These are phyloP conservation scores for Aspergillus cristatus DNA, from an alignment of 495 filamentous ascomycete species.

Conservation along the genomic window DNA sequence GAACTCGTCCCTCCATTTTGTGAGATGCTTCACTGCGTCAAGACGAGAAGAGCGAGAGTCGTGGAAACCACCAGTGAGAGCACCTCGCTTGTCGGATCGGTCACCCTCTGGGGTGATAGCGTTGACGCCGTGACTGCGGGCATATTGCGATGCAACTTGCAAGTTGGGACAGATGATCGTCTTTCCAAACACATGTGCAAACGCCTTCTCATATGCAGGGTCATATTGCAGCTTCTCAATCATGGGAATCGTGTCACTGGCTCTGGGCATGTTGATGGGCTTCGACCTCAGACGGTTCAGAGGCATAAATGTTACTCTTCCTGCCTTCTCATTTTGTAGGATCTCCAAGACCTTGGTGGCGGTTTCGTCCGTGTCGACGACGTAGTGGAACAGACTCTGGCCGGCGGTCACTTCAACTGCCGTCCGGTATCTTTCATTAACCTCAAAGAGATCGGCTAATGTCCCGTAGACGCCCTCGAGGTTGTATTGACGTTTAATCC, in stretches of 20 bases:
- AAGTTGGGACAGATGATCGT: conserved; percentile 91
- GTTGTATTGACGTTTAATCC: conserved; percentile 65
- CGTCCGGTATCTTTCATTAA: conserved; percentile 74
- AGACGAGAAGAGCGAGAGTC: conserved; percentile 75
- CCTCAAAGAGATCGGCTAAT: conserved; percentile 79
- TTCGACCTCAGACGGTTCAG: conserved; percentile 66
- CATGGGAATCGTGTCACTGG: conserved; percentile 78
- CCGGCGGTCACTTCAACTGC: conserved; percentile 92
- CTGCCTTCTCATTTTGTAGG: conserved; percentile 67
- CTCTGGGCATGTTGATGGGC: conserved; percentile 65
- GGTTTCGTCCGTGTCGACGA: conserved; percentile 87
- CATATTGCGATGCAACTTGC: conserved; percentile 75
- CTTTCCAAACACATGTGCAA: conserved; percentile 90
- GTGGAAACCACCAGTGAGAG: conserved; percentile 86
- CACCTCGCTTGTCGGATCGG: conserved; percentile 85
- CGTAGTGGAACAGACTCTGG: conserved; percentile 89
- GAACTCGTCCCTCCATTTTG: conserved; percentile 63
- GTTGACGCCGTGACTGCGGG: conserved; percentile 79
- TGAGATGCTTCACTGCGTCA: conserved; percentile 69
- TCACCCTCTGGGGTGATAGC: conserved; percentile 94
- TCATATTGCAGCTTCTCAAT: conserved; percentile 80
- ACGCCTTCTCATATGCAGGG: conserved; percentile 66
- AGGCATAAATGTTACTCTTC: conserved; percentile 94
- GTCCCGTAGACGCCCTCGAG: conserved; percentile 89
- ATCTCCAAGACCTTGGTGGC: conserved; percentile 71